phyloP scores from a whole-genome alignment of 192 early-diverging fungal genomes.

The Helicostylum pulchrum region DNA sequence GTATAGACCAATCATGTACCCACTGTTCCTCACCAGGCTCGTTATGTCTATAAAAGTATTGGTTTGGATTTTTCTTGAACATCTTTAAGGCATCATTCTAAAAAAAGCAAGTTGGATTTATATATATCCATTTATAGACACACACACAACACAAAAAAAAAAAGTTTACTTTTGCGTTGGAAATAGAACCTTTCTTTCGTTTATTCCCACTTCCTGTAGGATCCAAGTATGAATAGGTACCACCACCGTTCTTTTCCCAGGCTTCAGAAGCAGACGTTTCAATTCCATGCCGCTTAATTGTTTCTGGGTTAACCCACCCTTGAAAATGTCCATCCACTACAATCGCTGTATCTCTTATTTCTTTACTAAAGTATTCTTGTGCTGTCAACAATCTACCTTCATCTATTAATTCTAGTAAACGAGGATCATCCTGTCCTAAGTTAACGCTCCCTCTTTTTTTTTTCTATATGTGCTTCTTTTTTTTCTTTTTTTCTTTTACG shows the following conservation, averaged over 20 bases:
- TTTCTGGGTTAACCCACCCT: slow-evolving; percentile 59
- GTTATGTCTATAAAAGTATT: slow-evolving; percentile 74
- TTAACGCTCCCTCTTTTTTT: no score
- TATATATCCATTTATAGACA: background rate
- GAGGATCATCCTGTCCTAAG: background rate
- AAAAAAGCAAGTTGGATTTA: background rate
- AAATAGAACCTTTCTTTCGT: background rate
- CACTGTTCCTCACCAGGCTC: slow-evolving; percentile 75
- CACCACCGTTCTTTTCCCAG: slow-evolving; percentile 77
- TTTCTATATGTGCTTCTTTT: background rate
- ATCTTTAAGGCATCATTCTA: slow-evolving; percentile 55
- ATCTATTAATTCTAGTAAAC: slow-evolving; percentile 28
- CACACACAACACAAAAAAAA: background rate
- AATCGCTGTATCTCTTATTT: slow-evolving; percentile 47
- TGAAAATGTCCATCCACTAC: slow-evolving; percentile 58
- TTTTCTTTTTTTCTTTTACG: background rate
- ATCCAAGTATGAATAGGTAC: slow-evolving; percentile 66
- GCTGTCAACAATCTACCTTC: slow-evolving; percentile 45
- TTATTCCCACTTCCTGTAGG: slow-evolving; percentile 52
- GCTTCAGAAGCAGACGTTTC: slow-evolving; percentile 55
- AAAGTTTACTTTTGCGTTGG: slow-evolving; percentile 27
- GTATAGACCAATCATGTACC: slow-evolving; percentile 70
- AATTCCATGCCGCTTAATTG: slow-evolving; percentile 59
- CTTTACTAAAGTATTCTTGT: slow-evolving; percentile 53
- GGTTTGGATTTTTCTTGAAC: slow-evolving; percentile 74